Evolutionary conservation across 164 flowering plant genomes (phyloP).

Genomic region (Brasenia schreberi): DNA sequence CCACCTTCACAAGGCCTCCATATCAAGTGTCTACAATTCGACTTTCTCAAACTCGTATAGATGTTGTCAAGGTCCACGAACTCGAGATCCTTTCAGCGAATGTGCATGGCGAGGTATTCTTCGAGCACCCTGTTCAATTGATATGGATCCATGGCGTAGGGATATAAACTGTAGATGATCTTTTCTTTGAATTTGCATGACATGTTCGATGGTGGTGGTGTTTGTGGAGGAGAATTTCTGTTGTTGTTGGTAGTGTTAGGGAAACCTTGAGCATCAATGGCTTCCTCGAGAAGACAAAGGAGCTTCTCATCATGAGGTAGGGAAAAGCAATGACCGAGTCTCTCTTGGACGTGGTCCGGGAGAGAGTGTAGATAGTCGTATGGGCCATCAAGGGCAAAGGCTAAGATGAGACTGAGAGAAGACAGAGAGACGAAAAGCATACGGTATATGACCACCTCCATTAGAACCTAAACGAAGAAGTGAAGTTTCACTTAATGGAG

Average conservation of each 20-base stretch:
- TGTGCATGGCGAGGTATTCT: neutral
- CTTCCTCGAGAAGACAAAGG: neutral
- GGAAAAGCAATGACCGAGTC: neutral
- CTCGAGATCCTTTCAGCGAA: neutral
- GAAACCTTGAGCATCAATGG: slow-evolving; percentile 1
- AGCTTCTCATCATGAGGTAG: neutral
- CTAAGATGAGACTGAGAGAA: neutral
- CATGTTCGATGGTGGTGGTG: neutral
- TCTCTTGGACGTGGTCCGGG: neutral
- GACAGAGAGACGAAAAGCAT: neutral
- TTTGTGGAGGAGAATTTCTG: neutral
- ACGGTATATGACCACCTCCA: neutral
- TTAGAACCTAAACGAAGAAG: neutral
- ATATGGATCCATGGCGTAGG: neutral
- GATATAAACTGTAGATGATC: neutral
- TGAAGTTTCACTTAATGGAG: neutral
- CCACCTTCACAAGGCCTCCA: neutral
- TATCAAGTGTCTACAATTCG: neutral
- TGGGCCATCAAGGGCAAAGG: neutral
- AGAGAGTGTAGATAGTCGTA: neutral
- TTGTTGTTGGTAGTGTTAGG: neutral
- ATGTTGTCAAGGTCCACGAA: neutral
- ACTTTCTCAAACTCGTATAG: neutral
- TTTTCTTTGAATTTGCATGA: slow-evolving; percentile 3
- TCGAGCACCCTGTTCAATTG: neutral